Percentiles rank a stretch among this genome's conserved stretches.
These are phyloP conservation scores for Hortiboletus campestris DNA, from an alignment of 768 basidiomycete genomes.

Conservation along the genomic window DNA sequence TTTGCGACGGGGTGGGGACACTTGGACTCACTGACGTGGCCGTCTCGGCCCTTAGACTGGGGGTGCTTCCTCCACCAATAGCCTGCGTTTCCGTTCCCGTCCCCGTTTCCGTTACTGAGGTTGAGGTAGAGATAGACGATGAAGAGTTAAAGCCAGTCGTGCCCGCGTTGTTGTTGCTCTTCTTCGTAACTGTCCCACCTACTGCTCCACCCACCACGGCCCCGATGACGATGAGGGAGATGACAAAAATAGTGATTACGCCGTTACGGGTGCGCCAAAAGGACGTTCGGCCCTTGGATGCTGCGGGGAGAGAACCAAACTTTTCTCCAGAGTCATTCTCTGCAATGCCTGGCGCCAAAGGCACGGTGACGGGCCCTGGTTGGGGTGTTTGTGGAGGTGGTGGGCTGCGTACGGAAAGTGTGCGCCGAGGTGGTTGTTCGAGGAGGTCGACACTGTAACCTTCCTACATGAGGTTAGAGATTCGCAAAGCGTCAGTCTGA, in stretches of 20 bases:
- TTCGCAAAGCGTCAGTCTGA: neutral
- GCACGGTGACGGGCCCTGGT: neutral
- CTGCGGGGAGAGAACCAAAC: neutral
- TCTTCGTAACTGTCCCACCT: slow-evolving; percentile 44
- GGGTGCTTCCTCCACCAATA: neutral
- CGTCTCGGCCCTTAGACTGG: neutral
- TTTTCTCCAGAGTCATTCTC: slow-evolving; percentile 17
- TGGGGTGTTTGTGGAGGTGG: slow-evolving; percentile 16
- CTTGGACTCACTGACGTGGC: too few species aligned
- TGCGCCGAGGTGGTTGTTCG: slow-evolving; percentile 25
- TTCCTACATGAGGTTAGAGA: slow-evolving; percentile 33
- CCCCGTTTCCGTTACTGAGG: accelerated
- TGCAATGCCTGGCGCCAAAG: slow-evolving; percentile 7
- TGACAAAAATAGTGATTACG: slow-evolving; percentile 37
- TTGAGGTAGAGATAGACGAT: neutral
- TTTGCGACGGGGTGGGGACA: too few species aligned
- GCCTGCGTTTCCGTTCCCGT: neutral
- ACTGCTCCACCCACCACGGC: slow-evolving; percentile 60
- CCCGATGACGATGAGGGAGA: slow-evolving; percentile 43
- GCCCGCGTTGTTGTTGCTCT: slow-evolving; percentile 1
- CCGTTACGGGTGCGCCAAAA: slow-evolving; percentile 53
- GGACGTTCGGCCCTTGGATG: slow-evolving; percentile 21
- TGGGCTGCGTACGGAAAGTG: slow-evolving; percentile 17
- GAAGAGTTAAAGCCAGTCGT: neutral
- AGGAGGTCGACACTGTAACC: slow-evolving; percentile 54